phyloP scores from a whole-genome alignment of 1,284 basidiomycete species.

The Cystobasidium sp. region DNA sequence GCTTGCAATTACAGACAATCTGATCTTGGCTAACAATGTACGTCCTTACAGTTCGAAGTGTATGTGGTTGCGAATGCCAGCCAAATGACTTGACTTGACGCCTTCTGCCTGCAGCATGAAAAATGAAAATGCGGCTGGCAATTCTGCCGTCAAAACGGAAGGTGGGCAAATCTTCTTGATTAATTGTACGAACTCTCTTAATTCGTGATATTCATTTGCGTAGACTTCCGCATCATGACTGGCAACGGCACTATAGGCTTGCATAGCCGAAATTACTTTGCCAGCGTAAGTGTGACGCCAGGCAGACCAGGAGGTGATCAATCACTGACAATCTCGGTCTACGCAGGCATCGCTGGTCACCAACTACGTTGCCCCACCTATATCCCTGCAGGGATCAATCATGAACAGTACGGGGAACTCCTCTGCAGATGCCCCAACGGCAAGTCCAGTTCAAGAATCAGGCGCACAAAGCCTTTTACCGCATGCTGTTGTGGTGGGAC shows the following conservation, averaged over 20 bases:
- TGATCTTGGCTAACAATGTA: not conserved
- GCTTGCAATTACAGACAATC: not conserved
- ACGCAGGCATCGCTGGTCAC: slow-evolving; percentile 2
- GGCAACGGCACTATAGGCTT: slow-evolving; percentile 33
- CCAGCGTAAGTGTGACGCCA: slow-evolving; percentile 3
- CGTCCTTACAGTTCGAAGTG: slow-evolving; percentile 40
- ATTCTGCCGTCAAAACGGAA: slow-evolving; percentile 40
- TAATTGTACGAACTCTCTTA: not conserved
- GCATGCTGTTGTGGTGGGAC: too few species aligned
- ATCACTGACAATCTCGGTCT: not conserved
- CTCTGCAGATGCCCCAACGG: not conserved
- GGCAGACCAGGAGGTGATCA: too few species aligned
- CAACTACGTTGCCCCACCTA: slow-evolving; percentile 24
- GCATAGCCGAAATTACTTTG: slow-evolving; percentile 22
- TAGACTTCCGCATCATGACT: slow-evolving; percentile 42
- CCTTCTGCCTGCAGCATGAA: slow-evolving; percentile 28
- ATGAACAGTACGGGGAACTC: not conserved
- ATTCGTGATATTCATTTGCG: not conserved
- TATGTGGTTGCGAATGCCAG: not conserved
- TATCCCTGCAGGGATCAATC: slow-evolving; percentile 9
- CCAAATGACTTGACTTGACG: not conserved
- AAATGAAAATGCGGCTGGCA: slow-evolving; percentile 41
- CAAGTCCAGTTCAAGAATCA: not conserved
- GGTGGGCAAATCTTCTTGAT: slow-evolving; percentile 6
- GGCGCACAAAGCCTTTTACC: not conserved